These are phyloP conservation scores for Periconia sp. DNA, from an alignment of 2,329 filamentous ascomycete genomes.

Conservation along the genomic window DNA sequence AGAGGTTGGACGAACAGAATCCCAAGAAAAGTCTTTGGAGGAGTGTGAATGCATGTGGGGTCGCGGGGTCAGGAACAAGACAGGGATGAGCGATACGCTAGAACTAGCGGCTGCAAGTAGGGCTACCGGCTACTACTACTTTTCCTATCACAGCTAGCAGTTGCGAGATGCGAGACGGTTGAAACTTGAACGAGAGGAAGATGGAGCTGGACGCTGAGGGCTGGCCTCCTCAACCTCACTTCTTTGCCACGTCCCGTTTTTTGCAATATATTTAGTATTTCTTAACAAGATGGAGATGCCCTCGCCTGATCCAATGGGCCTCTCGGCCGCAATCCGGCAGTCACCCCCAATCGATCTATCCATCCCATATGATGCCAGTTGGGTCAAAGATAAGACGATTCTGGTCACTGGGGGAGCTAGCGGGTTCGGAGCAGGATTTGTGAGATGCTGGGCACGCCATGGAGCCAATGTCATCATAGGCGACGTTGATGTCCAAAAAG, in stretches of 20 bases:
- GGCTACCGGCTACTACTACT: too few relatives aligned
- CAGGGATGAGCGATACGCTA: background rate
- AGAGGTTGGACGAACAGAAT: background rate
- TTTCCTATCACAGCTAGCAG: too few relatives aligned
- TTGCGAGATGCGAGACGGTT: background rate
- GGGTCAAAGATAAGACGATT: slow-evolving; percentile 42
- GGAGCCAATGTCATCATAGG: slow-evolving; percentile 63
- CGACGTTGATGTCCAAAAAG: slow-evolving; percentile 60
- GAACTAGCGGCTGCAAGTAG: too few relatives aligned
- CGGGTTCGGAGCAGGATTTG: slow-evolving; percentile 44
- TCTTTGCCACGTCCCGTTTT: background rate
- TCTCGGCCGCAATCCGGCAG: slow-evolving; percentile 30
- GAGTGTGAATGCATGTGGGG: background rate
- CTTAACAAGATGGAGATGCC: slow-evolving; percentile 18
- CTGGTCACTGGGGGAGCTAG: slow-evolving; percentile 44
- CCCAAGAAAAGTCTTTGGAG: background rate
- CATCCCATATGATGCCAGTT: slow-evolving; percentile 36
- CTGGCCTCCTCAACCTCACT: too few relatives aligned
- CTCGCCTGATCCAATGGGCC: slow-evolving; percentile 20
- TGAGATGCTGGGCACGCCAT: slow-evolving; percentile 38
- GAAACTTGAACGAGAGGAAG: background rate
- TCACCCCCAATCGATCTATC: slow-evolving; percentile 43
- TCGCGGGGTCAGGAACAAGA: background rate
- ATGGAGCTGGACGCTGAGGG: background rate
- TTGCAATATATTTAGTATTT: background rate